phyloP scores from a whole-genome alignment of 1,139 yeast genomes.

The Blastobotrys apis region DNA sequence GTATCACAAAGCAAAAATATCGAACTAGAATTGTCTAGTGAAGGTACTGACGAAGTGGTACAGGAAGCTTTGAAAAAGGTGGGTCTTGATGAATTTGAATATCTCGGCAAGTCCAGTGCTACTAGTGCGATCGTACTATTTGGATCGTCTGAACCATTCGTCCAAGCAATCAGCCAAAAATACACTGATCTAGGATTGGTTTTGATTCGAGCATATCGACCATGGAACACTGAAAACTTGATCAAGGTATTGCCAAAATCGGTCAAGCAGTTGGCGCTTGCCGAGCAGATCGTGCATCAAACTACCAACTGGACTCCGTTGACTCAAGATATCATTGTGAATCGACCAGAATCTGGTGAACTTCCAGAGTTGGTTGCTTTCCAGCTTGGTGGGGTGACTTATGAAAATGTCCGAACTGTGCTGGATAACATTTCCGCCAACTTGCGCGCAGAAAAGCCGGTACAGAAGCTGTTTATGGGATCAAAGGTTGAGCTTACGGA shows the following conservation, averaged over 20 bases:
- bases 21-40: constrained; percentile 15
- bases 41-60: constrained; percentile 30
- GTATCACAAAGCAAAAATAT: constrained; percentile 9
- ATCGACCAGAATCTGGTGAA: constrained; percentile 44
- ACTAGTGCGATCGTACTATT: constrained; percentile 54
- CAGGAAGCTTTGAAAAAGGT: constrained; percentile 26
- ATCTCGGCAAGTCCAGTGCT: constrained; percentile 40
- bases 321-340: constrained; percentile 70
- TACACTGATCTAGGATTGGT: constrained; percentile 48
- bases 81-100: constrained; percentile 40
- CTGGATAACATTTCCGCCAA: constrained; percentile 52
- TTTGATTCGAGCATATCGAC: constrained; percentile 62
- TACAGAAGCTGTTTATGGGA: constrained; percentile 64
- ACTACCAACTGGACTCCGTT: constrained; percentile 60
- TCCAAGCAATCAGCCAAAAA: constrained; percentile 38
- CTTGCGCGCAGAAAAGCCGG: constrained; percentile 49
- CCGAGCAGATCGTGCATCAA: constrained; percentile 53
- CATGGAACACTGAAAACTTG: constrained; percentile 56
- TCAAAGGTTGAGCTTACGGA: constrained; percentile 22
- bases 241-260: constrained; percentile 52
- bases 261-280: constrained; percentile 55
- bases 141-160: constrained; percentile 52
- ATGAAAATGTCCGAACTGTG: constrained; percentile 44
- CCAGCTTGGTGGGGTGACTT: constrained; percentile 48
- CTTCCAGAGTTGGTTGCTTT: constrained; percentile 49